These are phyloP conservation scores for Exobasidium cylindrosporum DNA, from an alignment of 1,284 basidiomycete genomes.

Conservation along the genomic window DNA sequence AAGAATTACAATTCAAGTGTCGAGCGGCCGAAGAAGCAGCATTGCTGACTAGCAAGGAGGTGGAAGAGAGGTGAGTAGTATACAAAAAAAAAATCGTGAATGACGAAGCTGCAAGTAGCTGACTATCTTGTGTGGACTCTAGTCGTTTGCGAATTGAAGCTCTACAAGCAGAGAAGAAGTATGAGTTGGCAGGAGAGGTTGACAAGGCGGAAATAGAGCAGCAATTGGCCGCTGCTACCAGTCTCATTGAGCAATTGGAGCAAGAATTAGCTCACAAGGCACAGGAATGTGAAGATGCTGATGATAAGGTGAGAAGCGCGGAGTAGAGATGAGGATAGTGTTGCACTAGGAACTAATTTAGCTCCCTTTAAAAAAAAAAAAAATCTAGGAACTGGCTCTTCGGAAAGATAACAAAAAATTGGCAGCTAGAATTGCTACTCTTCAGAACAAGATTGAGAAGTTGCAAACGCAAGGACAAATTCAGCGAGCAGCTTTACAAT, in stretches of 20 bases:
- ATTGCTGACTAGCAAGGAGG: background rate
- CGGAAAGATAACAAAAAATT: conserved; percentile 42
- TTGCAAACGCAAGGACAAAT: conserved; percentile 13
- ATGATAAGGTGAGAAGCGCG: conserved; percentile 17
- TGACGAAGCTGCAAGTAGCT: no score
- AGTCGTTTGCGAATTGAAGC: background rate
- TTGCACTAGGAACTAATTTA: background rate
- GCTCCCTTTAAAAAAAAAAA: background rate
- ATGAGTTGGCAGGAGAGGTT: background rate
- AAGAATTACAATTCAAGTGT: background rate
- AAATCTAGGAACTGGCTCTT: conserved; percentile 27
- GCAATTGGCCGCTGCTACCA: background rate
- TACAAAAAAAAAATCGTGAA: no score
- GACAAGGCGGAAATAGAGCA: background rate
- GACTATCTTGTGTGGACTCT: background rate
- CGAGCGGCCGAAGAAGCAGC: conserved; percentile 6
- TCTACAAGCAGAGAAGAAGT: background rate
- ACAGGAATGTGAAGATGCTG: conserved; percentile 44
- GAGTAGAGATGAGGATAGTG: background rate
- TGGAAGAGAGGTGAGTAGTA: background rate
- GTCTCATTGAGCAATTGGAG: conserved; percentile 30
- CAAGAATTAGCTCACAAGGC: conserved; percentile 36
- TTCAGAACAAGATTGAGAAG: conserved; percentile 20
- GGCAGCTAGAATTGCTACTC: conserved; percentile 21
- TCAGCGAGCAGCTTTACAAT: background rate